Evolutionary conservation across 1,284 basidiomycete species (phyloP), one percentile per base, ranked within the genome.

Genomic region (Stygiomarasmius scandens): DNA sequence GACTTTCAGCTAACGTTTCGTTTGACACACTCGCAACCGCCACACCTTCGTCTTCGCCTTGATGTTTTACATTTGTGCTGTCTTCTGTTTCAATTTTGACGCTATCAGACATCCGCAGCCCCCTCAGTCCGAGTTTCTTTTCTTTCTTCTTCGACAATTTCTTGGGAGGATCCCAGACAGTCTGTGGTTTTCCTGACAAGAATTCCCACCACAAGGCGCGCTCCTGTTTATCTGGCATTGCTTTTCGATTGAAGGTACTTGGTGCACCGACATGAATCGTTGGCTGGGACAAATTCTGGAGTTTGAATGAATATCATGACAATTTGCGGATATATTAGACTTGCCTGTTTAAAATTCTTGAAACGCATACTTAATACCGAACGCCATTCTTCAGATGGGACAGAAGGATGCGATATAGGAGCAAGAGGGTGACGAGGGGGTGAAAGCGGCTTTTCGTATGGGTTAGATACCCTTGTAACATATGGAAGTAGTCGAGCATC

Each of bases 151-250:
- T 62, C 61, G 72, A 78, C 25, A 72, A 65, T 61, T 74, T 75
- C 68, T 80, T 84, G 19, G 80, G 76, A 34, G 80, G 77, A 66
- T 80, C 80, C 89, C 89, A 91, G 48, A 82, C 82, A 44, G 77
- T 77, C 64, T 85, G 81, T n/a, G 88, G 85, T 61, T 77, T 76
- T 24, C 90, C 90, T 45, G 82, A 72, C 2, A 92, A 70, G 62
- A 87, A 92, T n/a, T 79, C 79, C 90, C 90, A 92, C 90, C 89
- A 92, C 16, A 76, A 70, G 63, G 89, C 86, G 53, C 89, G 78
- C 56, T 89, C 83, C 66, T 82, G 85, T 67, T 80, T 86, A 50
- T 89, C 85, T 20, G 90, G 89, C 61, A 90, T 79, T 32, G 78
- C 56, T 59, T 72, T 79, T 27, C 59, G 69, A 38, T 55, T 50